A percentile compares a stretch with the other conserved stretches of the same genome.
Conservation (phyloP, 1,139 yeast species). For the Diutina rugosa region DNA sequence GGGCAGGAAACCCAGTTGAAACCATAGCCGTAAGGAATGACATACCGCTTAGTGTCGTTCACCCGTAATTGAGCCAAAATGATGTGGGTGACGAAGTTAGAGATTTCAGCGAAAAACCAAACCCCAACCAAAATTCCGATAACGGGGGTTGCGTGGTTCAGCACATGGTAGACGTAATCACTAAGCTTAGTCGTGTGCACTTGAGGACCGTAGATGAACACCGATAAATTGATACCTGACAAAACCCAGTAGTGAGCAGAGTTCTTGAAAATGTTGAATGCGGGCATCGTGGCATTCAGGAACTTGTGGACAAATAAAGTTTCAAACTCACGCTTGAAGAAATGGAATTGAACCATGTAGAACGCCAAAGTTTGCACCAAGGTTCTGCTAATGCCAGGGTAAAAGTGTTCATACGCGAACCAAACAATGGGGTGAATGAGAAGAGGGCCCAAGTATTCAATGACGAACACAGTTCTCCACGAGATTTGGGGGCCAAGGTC, state of each 20-base stretch:
- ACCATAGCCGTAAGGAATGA: conserved; percentile 34
- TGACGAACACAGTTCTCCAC: conserved; percentile 78
- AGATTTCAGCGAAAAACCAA: conserved; percentile 57
- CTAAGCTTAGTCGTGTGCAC: background rate
- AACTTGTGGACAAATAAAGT: conserved; percentile 75
- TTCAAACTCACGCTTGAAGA: conserved; percentile 78
- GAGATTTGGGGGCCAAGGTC: conserved; percentile 90
- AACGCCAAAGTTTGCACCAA: conserved; percentile 42
- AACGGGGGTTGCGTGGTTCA: conserved; percentile 13
- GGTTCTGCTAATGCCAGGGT: conserved; percentile 18
- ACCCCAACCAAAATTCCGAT: conserved; percentile 22
- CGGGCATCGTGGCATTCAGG: conserved; percentile 86
- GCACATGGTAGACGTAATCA: conserved; percentile 12
- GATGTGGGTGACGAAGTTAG: conserved; percentile 61
- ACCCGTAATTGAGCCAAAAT: conserved; percentile 45
- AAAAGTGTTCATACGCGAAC: background rate
- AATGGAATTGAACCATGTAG: conserved; percentile 55
- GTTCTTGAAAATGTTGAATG: conserved; percentile 76
- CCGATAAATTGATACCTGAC: conserved; percentile 63
- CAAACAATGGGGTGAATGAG: conserved; percentile 65
- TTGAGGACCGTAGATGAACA: conserved; percentile 37
- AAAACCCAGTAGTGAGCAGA: conserved; percentile 84
- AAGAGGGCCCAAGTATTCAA: conserved; percentile 87
- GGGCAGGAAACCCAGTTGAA: conserved; percentile 48
- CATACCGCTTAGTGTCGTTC: conserved; percentile 25